Evolutionary conservation across 2,329 filamentous ascomycete genomes (phyloP), one percentile per base, ranked within the genome.

Genomic region (Trichoderma polysporum): DNA sequence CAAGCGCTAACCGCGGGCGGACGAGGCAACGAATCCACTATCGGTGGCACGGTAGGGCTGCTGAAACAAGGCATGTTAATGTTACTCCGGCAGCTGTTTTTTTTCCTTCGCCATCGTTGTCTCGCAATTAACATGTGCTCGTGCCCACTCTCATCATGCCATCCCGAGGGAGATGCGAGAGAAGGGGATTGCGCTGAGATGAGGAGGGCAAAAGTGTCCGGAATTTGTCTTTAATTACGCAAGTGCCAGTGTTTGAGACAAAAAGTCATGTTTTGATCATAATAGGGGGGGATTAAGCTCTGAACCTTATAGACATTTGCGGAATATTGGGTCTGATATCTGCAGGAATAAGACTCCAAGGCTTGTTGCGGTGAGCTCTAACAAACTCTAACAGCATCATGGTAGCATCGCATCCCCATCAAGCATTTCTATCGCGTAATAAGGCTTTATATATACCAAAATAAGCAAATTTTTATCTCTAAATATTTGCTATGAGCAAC

Each of bases 311-410:
- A 25, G 4, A 49, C 57, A 59, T 8, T 10, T 45, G 41, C n/a
- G n/a, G n/a, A 31, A 19, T 53, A 29, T 29, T 33, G 17, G n/a
- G 17, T 54, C 29, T 54, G n/a, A 25, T 35, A n/a, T n/a, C n/a
- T n/a, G n/a, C n/a, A n/a, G n/a, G n/a, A n/a, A n/a, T n/a, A n/a
- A n/a, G n/a, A n/a, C n/a, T n/a, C n/a, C n/a, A n/a, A n/a, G n/a
- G n/a, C n/a, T n/a, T n/a, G n/a, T 22, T 47, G 56, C 25, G 29
- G 56, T 59, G 56, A 59, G 56, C 56, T 59, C 56, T 59, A 47
- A 31, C 12, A 47, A 59, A 59, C 39, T 47, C 17, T 33, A 58
- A 19, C n/a, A 19, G 29, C 41, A 45, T 19, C n/a, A 19, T n/a
- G 12, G 41, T n/a, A 10, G 7, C 41, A 31, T 17, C 33, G n/a